Conservation (phyloP, 2,329 filamentous ascomycete species). For the Triangularia setosa region DNA sequence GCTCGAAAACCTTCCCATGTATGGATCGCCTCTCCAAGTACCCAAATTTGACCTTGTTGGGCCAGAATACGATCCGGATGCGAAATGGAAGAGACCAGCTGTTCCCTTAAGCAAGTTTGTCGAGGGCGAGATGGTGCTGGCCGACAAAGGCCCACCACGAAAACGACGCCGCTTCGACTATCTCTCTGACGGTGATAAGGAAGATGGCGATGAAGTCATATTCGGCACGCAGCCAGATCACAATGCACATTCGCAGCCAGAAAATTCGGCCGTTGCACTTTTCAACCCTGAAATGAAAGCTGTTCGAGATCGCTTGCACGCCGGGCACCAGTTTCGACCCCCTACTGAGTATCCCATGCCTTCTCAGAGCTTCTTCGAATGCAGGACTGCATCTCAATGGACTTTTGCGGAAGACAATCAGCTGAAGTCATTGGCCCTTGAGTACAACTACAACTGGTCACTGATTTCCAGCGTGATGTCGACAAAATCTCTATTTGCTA, state of each 20-base stretch:
- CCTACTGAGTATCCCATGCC: conserved; percentile 92
- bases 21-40: conserved; percentile 59
- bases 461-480: conserved; percentile 80
- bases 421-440: conserved; percentile 75
- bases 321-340: conserved; percentile 87
- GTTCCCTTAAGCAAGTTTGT: conserved; percentile 84
- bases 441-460: conserved; percentile 97
- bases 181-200: conserved; percentile 61
- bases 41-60: conserved; percentile 54
- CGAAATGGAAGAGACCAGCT: conserved; percentile 70
- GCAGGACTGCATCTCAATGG: conserved; percentile 84
- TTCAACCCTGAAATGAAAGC: conserved; percentile 87
- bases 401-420: conserved; percentile 86
- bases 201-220: conserved; percentile 40
- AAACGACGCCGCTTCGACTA: conserved; percentile 85
- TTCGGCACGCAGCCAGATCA: conserved; percentile 32
- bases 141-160: conserved; percentile 58
- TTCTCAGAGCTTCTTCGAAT: conserved; percentile 84
- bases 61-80: conserved; percentile 62
- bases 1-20: conserved; percentile 76
- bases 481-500: conserved; percentile 71
- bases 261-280: conserved; percentile 74
- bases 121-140: conserved; percentile 71
- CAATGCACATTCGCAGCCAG: conserved; percentile 53
- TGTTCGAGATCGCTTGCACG: conserved; percentile 84